Evolutionary conservation across 129 eudicot species (phyloP).

Genomic region (Deinandra increscens): DNA sequence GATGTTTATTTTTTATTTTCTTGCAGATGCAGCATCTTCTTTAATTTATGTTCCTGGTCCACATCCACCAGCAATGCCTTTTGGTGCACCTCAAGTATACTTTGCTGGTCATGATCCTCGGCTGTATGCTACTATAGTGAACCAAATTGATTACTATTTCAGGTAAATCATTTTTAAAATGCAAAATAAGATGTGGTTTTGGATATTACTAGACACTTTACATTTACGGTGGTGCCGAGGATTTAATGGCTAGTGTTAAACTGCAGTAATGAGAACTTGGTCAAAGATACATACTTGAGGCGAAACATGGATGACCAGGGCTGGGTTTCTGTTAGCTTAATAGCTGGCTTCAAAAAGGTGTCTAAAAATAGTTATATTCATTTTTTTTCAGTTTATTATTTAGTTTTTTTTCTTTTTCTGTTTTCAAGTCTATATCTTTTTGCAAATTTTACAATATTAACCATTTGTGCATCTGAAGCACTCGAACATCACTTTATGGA

Average conservation of each 20-base stretch:
- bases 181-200: neutral
- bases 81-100: constrained; percentile 51
- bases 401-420: constrained; percentile 5
- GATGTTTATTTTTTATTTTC: constrained; percentile 11
- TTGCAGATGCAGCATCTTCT: constrained; percentile 53
- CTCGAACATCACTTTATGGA: constrained; percentile 14
- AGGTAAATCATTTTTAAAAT: constrained; percentile 43
- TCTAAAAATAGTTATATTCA: constrained; percentile 1
- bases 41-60: constrained; percentile 46
- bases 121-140: constrained; percentile 52
- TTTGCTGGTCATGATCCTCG: constrained; percentile 54
- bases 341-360: constrained; percentile 78
- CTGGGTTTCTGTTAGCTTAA: constrained; percentile 75
- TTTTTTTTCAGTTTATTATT: neutral
- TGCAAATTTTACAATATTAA: neutral
- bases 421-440: neutral
- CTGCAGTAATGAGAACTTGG: constrained; percentile 80
- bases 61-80: constrained; percentile 47
- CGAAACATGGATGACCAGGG: constrained; percentile 84
- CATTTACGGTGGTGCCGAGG: constrained; percentile 1
- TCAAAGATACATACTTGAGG: constrained; percentile 72
- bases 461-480: constrained; percentile 20
- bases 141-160: constrained; percentile 85
- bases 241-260: constrained; percentile 16
- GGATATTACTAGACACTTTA: neutral